A percentile compares a stretch with the other conserved stretches of the same genome.
Evolutionary conservation across 495 filamentous ascomycete species (phyloP).

Genomic region (Friedmanniomyces simplex): DNA sequence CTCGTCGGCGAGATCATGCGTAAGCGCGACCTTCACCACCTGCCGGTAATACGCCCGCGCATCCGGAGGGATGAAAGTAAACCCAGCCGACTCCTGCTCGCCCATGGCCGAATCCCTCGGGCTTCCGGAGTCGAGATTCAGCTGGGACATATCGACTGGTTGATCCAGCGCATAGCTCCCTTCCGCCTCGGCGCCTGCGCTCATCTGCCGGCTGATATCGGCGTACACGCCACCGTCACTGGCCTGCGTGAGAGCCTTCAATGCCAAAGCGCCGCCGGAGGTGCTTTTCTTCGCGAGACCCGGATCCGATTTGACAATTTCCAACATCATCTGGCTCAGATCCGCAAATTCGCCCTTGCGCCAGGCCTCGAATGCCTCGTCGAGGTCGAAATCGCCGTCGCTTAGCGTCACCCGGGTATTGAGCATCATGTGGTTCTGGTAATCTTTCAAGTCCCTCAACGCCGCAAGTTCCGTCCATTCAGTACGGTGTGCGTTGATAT

Average conservation of each 20-base stretch:
- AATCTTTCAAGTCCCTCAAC: constrained; percentile 81
- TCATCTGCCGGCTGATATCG: constrained; percentile 48
- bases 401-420: constrained; percentile 68
- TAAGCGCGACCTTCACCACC: constrained; percentile 64
- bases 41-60: constrained; percentile 69
- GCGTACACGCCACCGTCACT: constrained; percentile 43
- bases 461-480: constrained; percentile 87
- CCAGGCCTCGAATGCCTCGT: constrained; percentile 86
- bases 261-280: constrained; percentile 29
- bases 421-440: constrained; percentile 75
- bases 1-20: constrained; percentile 52
- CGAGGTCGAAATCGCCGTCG: constrained; percentile 78
- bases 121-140: constrained; percentile 47
- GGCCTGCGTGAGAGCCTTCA: constrained; percentile 27
- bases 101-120: constrained; percentile 28
- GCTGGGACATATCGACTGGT: constrained; percentile 62
- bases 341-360: constrained; percentile 73
- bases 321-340: constrained; percentile 83
- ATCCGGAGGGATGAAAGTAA: constrained; percentile 82
- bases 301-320: constrained; percentile 75
- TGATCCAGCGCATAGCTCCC: constrained; percentile 64
- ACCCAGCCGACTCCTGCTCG: constrained; percentile 43
- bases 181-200: constrained; percentile 34
- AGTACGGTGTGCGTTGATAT: constrained; percentile 70
- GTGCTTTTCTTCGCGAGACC: constrained; percentile 65